phyloP scores from a whole-genome alignment of 164 flowering plant genomes.

The Aristolochia fimbriata region DNA sequence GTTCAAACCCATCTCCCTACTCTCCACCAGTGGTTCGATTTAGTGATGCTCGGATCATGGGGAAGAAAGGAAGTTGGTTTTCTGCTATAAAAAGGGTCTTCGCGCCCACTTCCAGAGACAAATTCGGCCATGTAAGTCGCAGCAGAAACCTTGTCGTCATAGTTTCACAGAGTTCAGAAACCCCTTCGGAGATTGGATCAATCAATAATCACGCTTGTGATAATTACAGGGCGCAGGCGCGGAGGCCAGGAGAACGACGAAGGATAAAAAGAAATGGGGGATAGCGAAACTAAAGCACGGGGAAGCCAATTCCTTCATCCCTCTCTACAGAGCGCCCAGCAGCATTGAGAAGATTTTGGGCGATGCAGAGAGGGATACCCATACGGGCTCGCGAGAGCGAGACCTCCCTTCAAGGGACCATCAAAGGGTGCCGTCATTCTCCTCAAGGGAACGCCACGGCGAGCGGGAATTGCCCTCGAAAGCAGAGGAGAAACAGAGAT shows the following conservation, averaged over 20 bases:
- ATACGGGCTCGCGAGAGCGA: conserved; percentile 10
- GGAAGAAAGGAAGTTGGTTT: conserved; percentile 79
- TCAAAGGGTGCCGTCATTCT: conserved; percentile 1
- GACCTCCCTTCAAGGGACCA: conserved; percentile 1
- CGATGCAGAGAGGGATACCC: conserved; percentile 70
- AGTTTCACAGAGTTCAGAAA: background rate
- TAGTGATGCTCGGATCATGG: conserved; percentile 49
- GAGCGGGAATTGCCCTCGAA: conserved; percentile 1
- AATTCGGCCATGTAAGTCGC: conserved; percentile 43
- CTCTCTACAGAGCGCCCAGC: conserved; percentile 77
- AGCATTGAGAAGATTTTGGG: conserved; percentile 87
- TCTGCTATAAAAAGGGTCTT: conserved; percentile 84
- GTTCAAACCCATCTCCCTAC: too few relatives aligned
- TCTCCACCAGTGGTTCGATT: too few relatives aligned
- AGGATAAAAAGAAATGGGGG: conserved; percentile 59
- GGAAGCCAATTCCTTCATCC: conserved; percentile 62
- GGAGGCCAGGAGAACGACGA: conserved; percentile 30
- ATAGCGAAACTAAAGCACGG: conserved; percentile 42
- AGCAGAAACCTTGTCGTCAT: background rate
- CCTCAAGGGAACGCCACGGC: conserved; percentile 10
- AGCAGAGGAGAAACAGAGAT: background rate
- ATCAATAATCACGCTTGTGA: too few relatives aligned
- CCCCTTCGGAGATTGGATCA: background rate
- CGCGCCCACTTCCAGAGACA: conserved; percentile 57
- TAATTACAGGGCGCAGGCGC: conserved; percentile 48